A percentile compares a stretch with the other conserved stretches of the same genome.
These are phyloP conservation scores for Tricholomella constricta DNA, from an alignment of 768 basidiomycete species.

Conservation along the genomic window DNA sequence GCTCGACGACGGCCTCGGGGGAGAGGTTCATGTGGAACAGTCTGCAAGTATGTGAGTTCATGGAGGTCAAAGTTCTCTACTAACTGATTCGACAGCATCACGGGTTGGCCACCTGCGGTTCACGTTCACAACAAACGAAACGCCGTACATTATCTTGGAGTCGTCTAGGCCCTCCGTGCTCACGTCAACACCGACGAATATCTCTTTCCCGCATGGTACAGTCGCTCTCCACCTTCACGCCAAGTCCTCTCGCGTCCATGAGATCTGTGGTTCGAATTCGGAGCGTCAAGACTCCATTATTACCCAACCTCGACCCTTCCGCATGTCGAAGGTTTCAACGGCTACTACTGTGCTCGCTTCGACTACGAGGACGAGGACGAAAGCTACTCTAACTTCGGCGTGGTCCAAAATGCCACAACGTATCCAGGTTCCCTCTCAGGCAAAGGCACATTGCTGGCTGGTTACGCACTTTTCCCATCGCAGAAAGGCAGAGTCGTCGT, in stretches of 20 bases:
- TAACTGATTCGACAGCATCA: conserved; percentile 51
- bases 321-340: conserved; percentile 43
- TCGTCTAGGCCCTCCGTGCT: conserved; percentile 64
- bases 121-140: conserved; percentile 46
- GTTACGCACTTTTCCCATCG: conserved; percentile 49
- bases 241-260: conserved; percentile 34
- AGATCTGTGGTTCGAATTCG: conserved; percentile 64
- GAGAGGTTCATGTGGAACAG: conserved; percentile 57
- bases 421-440: conserved; percentile 28
- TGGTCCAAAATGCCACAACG: conserved; percentile 46
- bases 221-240: conserved; percentile 36
- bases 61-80: neutral
- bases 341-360: conserved; percentile 66
- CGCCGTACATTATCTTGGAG: conserved; percentile 67
- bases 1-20: conserved; percentile 53
- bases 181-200: conserved; percentile 48
- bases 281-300: conserved; percentile 77
- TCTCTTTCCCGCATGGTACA: conserved; percentile 56
- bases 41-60: conserved; percentile 53
- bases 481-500: conserved; percentile 42
- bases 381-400: conserved; percentile 39
- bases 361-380: conserved; percentile 28
- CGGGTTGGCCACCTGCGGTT: conserved; percentile 76
- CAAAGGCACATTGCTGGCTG: conserved; percentile 50
- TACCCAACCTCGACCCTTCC: conserved; percentile 49